Base-by-base conservation (phyloP, 2,329 filamentous ascomycete genomes). In the Chrysoporthe puriensis region DNA sequence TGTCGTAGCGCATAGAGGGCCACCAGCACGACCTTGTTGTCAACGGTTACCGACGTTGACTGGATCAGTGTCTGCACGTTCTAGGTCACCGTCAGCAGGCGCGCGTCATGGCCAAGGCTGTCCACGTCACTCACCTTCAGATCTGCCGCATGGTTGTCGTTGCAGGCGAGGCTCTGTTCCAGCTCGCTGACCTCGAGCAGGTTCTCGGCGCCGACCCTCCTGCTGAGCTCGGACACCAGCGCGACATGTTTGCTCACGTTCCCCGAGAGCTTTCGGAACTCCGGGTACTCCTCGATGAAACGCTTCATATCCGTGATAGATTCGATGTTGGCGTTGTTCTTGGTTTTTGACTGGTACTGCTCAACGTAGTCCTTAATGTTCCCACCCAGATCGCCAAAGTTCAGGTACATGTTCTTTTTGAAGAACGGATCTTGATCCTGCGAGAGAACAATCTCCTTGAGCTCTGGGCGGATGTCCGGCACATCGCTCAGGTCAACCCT, bases 231-330 rank as follows among this genome's bases (percentile, higher is more conserved):
- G 0, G 94, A 94, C 32, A 99, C 96, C 32, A 99, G 83, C 0
- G 96, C 97, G 67, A 99, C 96, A 77, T 99, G 96, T 77, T 99
- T 99, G 81, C 94, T 98, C 64, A 99, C 96, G 73, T 99, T 99
- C 48, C 96, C 94, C 1, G 96, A 97, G 1, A 99, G 87, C 75
- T 97, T 97, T 68, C 96, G 90, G 78, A 99, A 99, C 77, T 99
- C 96, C 2, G 96, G 96, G 76, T 98, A 99, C 75, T 99, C 96
- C 79, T 99, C 96, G 66, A 99, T 96, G 74, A 99, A 99, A 56
- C 94, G 92, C 79, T 99, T 99, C 96, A 99, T 99, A 77, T 99
- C 96, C 66, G 91, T 86, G 76, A 99, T 98, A 18, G 95, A 97
- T 76, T 99, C 96, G 69, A 99, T 94, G 76, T 97, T 96, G 77